Evolutionary conservation across 371 early-diverging fungal genomes (phyloP).

Genomic region (Umbelopsis sp.): DNA sequence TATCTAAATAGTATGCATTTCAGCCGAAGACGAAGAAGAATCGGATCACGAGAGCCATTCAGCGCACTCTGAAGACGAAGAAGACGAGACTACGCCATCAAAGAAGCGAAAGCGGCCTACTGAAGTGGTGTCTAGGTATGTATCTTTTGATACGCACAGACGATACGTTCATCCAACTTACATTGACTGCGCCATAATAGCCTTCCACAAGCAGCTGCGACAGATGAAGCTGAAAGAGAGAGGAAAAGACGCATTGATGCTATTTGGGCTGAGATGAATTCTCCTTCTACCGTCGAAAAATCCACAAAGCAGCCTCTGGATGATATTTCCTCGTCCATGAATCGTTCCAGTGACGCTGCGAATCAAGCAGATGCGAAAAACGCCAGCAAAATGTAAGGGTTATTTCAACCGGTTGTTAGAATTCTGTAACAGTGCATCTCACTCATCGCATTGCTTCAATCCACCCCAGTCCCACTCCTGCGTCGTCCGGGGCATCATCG

Average conservation of each 20-base stretch:
- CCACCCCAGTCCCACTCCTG: neutral
- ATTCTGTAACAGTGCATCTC: neutral
- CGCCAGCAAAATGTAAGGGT: slow-evolving; percentile 5
- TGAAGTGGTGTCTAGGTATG: neutral
- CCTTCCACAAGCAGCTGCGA: neutral
- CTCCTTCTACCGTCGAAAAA: slow-evolving; percentile 12
- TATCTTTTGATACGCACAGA: neutral
- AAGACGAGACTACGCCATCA: neutral
- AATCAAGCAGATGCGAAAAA: neutral
- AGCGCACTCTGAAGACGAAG: slow-evolving; percentile 11
- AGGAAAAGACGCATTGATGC: slow-evolving; percentile 29
- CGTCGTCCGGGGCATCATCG: slow-evolving; percentile 19
- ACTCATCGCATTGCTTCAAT: neutral
- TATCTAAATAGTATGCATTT: neutral
- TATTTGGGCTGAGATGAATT: slow-evolving; percentile 37
- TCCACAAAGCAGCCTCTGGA: slow-evolving; percentile 28
- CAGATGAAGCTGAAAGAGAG: slow-evolving; percentile 19
- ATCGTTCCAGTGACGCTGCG: slow-evolving; percentile 12
- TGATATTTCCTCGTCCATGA: slow-evolving; percentile 33
- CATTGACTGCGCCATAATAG: too few relatives aligned
- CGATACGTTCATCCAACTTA: too few relatives aligned
- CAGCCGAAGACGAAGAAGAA: slow-evolving; percentile 19
- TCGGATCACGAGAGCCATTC: slow-evolving; percentile 16
- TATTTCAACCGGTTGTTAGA: neutral
- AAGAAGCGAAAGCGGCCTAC: neutral